These are phyloP conservation scores for Afroboletus lepidellus DNA, from an alignment of 1,284 basidiomycete species.

Conservation along the genomic window DNA sequence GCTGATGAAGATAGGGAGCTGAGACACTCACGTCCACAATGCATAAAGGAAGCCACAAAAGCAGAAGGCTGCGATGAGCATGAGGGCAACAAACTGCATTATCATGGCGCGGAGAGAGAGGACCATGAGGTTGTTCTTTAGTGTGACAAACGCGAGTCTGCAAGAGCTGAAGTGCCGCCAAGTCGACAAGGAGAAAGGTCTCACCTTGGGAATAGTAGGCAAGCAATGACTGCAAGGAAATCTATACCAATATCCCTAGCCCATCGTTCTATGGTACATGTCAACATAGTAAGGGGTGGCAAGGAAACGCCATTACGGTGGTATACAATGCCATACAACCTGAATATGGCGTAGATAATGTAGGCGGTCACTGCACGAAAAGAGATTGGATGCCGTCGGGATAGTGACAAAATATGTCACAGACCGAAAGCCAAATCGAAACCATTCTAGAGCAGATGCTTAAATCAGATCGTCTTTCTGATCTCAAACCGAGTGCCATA, in stretches of 20 bases:
- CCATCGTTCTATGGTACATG: constrained; percentile 46
- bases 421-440: constrained; percentile 86
- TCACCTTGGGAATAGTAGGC: constrained; percentile 83
- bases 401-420: constrained; percentile 12
- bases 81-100: constrained; percentile 72
- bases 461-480: constrained; percentile 23
- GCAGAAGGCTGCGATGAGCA: constrained; percentile 88
- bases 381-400: constrained; percentile 1
- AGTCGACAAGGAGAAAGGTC: constrained; percentile 4
- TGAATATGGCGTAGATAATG: constrained; percentile 68
- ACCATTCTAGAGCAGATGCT: constrained; percentile 63
- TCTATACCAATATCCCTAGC: constrained; percentile 68
- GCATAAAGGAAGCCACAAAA: constrained; percentile 90
- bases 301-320: constrained; percentile 41
- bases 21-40: constrained; percentile 75
- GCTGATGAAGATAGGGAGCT: background rate
- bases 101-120: constrained; percentile 80
- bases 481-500: constrained; percentile 9
- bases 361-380: constrained; percentile 65
- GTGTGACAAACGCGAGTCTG: constrained; percentile 83
- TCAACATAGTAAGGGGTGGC: constrained; percentile 6
- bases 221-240: constrained; percentile 75
- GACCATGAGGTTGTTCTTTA: constrained; percentile 84
- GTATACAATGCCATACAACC: constrained; percentile 67
- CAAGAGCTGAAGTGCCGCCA: background rate